Percentiles rank a stretch among this genome's conserved stretches.
Evolutionary conservation across 2,329 filamentous ascomycete species (phyloP).

Genomic region (Diplodia seriata): DNA sequence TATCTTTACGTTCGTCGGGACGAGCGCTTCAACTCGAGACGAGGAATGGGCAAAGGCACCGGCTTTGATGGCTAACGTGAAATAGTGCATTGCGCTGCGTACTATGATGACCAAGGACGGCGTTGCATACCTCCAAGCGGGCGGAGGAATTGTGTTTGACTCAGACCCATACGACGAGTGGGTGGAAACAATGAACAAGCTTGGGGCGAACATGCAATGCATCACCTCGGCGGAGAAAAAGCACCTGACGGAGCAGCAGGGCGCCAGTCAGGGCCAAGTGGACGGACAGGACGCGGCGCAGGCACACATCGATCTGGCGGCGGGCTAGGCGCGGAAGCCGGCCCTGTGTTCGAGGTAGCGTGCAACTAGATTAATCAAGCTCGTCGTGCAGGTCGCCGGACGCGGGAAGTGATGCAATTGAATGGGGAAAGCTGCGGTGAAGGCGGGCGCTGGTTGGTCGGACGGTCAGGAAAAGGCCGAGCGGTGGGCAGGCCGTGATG

Average conservation of each 20-base stretch:
- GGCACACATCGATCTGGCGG: slow-evolving; percentile 42
- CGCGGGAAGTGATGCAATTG: slow-evolving; percentile 30
- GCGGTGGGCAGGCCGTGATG: slow-evolving; percentile 16
- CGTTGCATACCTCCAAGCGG: slow-evolving; percentile 86
- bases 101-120: slow-evolving; percentile 96
- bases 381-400: slow-evolving; percentile 15
- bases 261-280: slow-evolving; percentile 38
- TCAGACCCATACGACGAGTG: slow-evolving; percentile 91
- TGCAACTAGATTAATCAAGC: slow-evolving; percentile 22
- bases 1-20: too few relatives aligned
- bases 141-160: slow-evolving; percentile 92
- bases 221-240: slow-evolving; percentile 82
- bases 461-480: neutral
- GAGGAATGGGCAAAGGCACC: neutral
- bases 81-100: slow-evolving; percentile 71
- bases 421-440: neutral
- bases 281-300: slow-evolving; percentile 28
- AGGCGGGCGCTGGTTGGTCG: neutral
- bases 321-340: slow-evolving; percentile 37
- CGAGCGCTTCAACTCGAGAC: too few relatives aligned
- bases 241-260: slow-evolving; percentile 60
- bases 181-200: slow-evolving; percentile 96
- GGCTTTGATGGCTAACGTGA: neutral
- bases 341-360: slow-evolving; percentile 20
- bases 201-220: slow-evolving; percentile 83